These are phyloP conservation scores for Suillus ampliporus DNA, from an alignment of 768 basidiomycete species.

Conservation along the genomic window DNA sequence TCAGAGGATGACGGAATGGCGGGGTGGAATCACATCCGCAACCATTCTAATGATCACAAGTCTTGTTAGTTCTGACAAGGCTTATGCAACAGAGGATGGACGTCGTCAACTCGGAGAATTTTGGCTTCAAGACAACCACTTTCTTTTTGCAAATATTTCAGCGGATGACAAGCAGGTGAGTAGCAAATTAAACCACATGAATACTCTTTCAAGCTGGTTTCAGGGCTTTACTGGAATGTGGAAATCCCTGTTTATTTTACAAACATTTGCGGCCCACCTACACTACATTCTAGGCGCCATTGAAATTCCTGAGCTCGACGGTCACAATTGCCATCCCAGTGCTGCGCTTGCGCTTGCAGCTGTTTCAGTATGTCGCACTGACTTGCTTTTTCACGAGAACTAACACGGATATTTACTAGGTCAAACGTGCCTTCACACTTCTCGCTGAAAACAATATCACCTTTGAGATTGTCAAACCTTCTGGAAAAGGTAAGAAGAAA, in stretches of 20 bases:
- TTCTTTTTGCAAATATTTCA: slow-evolving; percentile 1
- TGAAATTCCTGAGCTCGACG: background rate
- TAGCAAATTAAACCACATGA: background rate
- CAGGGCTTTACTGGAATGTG: slow-evolving; percentile 7
- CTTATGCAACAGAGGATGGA: background rate
- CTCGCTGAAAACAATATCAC: slow-evolving; percentile 1
- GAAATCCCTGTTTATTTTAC: slow-evolving; percentile 7
- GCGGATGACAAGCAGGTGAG: slow-evolving; percentile 1
- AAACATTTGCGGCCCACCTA: slow-evolving; percentile 7
- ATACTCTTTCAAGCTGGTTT: background rate
- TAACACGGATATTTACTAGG: background rate
- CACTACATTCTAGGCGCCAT: slow-evolving; percentile 7
- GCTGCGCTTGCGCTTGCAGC: slow-evolving; percentile 4
- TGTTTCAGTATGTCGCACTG: background rate
- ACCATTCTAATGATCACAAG: slow-evolving; percentile 1
- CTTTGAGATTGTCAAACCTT: background rate
- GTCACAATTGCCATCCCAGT: background rate
- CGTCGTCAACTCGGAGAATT: background rate
- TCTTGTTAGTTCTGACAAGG: slow-evolving; percentile 3
- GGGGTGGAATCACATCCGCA: slow-evolving; percentile 4
- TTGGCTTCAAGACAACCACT: background rate
- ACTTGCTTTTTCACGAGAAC: background rate
- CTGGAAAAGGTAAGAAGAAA: slow-evolving; percentile 7
- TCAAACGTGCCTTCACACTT: background rate
- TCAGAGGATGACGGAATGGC: slow-evolving; percentile 8